Evolutionary conservation across 176 grass and related monocot species (phyloP).

Genomic region (Calamus simplicifolius): DNA sequence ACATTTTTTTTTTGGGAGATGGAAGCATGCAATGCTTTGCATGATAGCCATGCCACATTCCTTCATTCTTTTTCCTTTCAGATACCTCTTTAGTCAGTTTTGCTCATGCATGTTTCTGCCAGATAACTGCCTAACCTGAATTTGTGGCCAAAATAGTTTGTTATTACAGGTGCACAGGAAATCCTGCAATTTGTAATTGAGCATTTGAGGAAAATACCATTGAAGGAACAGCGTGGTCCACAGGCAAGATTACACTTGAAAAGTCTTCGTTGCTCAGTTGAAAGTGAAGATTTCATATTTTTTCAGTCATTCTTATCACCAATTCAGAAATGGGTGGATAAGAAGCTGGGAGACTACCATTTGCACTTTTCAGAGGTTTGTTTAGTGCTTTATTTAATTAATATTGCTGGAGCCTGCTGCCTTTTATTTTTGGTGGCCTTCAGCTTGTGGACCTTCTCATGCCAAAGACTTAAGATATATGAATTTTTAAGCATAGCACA

Average conservation of each 20-base stretch:
- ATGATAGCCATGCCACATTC: too few species aligned
- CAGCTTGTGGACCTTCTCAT: too few species aligned
- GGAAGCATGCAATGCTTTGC: too few species aligned
- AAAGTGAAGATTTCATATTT: conserved; percentile 74
- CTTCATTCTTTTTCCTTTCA: too few species aligned
- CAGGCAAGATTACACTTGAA: conserved; percentile 93
- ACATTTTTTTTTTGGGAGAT: too few species aligned
- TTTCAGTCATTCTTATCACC: conserved; percentile 88
- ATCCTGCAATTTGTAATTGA: conserved; percentile 71
- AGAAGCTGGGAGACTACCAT: conserved; percentile 91
- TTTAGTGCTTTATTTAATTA: not conserved
- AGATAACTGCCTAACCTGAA: conserved; percentile 12
- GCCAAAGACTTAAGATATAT: too few species aligned
- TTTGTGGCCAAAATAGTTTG: conserved; percentile 55
- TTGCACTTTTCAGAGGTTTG: conserved; percentile 85
- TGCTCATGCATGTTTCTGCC: conserved; percentile 9
- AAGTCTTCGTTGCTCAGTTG: conserved; percentile 70
- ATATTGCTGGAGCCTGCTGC: too few species aligned
- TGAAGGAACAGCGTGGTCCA: conserved; percentile 88
- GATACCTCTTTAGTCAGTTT: not conserved
- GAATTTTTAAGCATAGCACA: too few species aligned
- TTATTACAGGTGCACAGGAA: conserved; percentile 75
- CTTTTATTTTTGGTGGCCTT: too few species aligned
- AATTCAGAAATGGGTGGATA: conserved; percentile 88
- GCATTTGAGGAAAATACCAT: conserved; percentile 85